phyloP scores from a whole-genome alignment of 2,329 filamentous ascomycete genomes.

The Phoma sp. region DNA sequence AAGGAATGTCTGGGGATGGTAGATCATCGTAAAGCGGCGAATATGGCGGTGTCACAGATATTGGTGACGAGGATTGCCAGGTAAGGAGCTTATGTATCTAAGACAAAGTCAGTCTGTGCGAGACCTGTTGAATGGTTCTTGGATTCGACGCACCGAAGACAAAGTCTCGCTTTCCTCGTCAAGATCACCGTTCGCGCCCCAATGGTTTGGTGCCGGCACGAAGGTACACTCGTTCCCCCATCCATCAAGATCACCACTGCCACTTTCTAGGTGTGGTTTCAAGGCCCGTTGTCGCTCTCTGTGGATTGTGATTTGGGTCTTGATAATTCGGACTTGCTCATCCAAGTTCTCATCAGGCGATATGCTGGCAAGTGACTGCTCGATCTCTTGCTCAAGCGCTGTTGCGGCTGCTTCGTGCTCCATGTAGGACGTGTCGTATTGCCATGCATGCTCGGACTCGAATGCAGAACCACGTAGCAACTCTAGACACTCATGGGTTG shows the following conservation, averaged over 20 bases:
- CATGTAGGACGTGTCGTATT: constrained; percentile 46
- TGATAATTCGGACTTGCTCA: constrained; percentile 43
- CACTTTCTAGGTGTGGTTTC: constrained; percentile 46
- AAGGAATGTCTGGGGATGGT: constrained; percentile 43
- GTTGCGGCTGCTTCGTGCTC: constrained; percentile 45
- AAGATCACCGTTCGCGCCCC: constrained; percentile 46
- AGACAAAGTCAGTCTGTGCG: constrained; percentile 9
- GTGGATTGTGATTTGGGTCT: constrained; percentile 46
- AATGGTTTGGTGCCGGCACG: constrained; percentile 47
- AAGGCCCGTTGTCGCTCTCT: constrained; percentile 43
- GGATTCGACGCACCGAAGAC: constrained; percentile 37
- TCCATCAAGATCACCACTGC: constrained; percentile 43
- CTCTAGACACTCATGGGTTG: constrained; percentile 41
- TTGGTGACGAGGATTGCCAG: constrained; percentile 44
- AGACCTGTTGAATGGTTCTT: not conserved
- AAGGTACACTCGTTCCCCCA: constrained; percentile 47
- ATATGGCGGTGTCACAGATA: constrained; percentile 37
- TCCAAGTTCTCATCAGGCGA: constrained; percentile 47
- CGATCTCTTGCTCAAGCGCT: constrained; percentile 44
- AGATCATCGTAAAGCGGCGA: constrained; percentile 38
- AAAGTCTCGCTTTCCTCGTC: constrained; percentile 48
- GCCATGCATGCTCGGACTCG: constrained; percentile 47
- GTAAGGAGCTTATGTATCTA: constrained; percentile 47
- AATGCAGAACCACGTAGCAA: constrained; percentile 47
- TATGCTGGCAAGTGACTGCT: constrained; percentile 40